These are phyloP conservation scores for Kodamaea derodonti DNA, from an alignment of 1,139 yeast genomes.

Conservation along the genomic window DNA sequence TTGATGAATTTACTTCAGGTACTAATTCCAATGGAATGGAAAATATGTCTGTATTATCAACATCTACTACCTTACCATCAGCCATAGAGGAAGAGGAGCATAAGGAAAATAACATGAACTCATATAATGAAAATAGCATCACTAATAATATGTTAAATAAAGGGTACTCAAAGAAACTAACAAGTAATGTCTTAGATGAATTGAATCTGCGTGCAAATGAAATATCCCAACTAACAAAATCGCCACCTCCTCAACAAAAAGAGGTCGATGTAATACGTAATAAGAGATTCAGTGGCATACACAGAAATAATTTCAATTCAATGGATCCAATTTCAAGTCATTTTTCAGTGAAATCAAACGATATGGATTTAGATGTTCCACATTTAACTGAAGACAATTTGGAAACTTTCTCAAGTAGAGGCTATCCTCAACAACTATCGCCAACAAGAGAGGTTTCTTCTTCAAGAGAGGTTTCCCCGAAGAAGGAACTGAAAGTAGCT, in stretches of 20 bases:
- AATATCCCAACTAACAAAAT: slow-evolving; percentile 20
- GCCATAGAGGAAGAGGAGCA: slow-evolving; percentile 1
- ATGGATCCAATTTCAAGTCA: slow-evolving; percentile 44
- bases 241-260: slow-evolving; percentile 9
- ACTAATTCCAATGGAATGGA: slow-evolving; percentile 1
- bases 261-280: slow-evolving; percentile 12
- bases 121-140: slow-evolving; percentile 2
- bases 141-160: slow-evolving; percentile 28
- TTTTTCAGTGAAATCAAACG: slow-evolving; percentile 23
- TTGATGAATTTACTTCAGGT: slow-evolving; percentile 10
- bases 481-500: too few species aligned
- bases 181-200: slow-evolving; percentile 40
- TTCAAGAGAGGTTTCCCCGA: too few species aligned
- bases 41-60: not conserved
- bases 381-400: not conserved
- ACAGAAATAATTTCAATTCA: slow-evolving; percentile 29
- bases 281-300: slow-evolving; percentile 33
- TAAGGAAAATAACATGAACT: not conserved
- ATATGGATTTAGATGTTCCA: not conserved
- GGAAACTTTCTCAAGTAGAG: not conserved
- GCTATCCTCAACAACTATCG: too few species aligned
- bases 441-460: not conserved
- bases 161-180: slow-evolving; percentile 41
- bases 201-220: slow-evolving; percentile 34
- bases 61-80: slow-evolving; percentile 2